Percentiles rank a stretch among this genome's conserved stretches.
Evolutionary conservation across 805 yeast genomes (phyloP).

Genomic region (Ogataea populi-albae): DNA sequence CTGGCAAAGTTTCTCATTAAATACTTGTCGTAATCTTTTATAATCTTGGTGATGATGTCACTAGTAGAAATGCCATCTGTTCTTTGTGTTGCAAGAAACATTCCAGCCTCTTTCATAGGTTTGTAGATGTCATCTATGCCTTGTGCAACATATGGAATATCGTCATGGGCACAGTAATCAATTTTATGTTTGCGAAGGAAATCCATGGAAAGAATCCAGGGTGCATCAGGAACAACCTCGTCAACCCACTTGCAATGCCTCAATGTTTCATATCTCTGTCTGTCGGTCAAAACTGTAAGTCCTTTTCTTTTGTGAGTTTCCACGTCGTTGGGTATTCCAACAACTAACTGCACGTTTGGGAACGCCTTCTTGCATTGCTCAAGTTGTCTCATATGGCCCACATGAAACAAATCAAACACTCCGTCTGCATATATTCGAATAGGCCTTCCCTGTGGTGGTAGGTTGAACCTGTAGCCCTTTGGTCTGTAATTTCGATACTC

Average conservation of each 20-base stretch:
- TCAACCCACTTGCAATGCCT: slow-evolving; percentile 97
- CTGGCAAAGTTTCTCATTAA: slow-evolving; percentile 95
- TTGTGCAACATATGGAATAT: slow-evolving; percentile 87
- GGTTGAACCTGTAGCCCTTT: slow-evolving; percentile 67
- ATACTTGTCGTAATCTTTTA: slow-evolving; percentile 94
- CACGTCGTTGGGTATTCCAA: slow-evolving; percentile 87
- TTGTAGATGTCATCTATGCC: slow-evolving; percentile 89
- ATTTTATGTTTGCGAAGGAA: slow-evolving; percentile 76
- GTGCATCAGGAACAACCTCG: slow-evolving; percentile 91
- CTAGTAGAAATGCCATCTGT: slow-evolving; percentile 96
- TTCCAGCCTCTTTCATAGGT: slow-evolving; percentile 87
- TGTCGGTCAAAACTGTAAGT: slow-evolving; percentile 82
- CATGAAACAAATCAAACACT: slow-evolving; percentile 91
- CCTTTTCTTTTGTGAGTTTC: slow-evolving; percentile 94
- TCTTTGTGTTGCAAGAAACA: slow-evolving; percentile 90
- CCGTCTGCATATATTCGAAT: slow-evolving; percentile 98
- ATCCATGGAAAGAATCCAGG: slow-evolving; percentile 89
- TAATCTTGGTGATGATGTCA: slow-evolving; percentile 92
- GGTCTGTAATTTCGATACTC: slow-evolving; percentile 78
- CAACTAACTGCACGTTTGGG: slow-evolving; percentile 77
- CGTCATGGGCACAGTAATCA: slow-evolving; percentile 98
- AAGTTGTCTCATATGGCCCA: slow-evolving; percentile 97
- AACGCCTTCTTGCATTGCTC: slow-evolving; percentile 95
- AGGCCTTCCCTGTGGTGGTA: slow-evolving; percentile 84
- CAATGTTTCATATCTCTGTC: slow-evolving; percentile 87